Evolutionary conservation across 331 rosid species (phyloP), one percentile per base, ranked within the genome.

Genomic region (Rosa hybrid): DNA sequence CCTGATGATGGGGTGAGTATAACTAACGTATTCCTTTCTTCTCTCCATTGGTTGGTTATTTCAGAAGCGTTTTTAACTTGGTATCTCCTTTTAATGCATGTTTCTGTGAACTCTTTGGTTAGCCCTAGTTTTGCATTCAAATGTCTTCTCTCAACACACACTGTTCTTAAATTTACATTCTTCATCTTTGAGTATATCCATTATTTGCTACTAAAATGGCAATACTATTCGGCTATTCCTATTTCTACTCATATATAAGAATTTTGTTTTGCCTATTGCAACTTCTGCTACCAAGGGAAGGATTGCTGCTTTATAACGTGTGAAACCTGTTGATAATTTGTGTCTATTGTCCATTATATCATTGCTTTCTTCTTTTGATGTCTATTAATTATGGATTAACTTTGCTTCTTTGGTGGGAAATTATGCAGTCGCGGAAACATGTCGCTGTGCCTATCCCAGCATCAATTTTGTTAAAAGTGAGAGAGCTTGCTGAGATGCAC

Each of bases 401-500:
- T 71, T 68, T 72, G 27, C 50, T 67, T 57, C 23, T 72, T 27
- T 16, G 34, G 21, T 65, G 68, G 21, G 77, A 0, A n/a, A 53
- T 75, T 20, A 45, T 80, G 77, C 39, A 96, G 99, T 82, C 91
- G 4, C 91, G 98, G 87, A 96, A 96, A 90, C 90, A 91, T 64
- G 90, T 91, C 41, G 44, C 98, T 0, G 86, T 84, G 23, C 94
- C 98, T 2, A 93, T 96, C 68, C 99, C 99, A 0, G 93, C 91
- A 46, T 45, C 85, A 20, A 90, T 93, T 78, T 83, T 96, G 85
- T 74, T 85, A 9, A 88, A 88, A 38, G 97, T 96, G 62, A 90
- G 99, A 90, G 88, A 96, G 88, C 97, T 96, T 49, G 98, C 99
- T 0, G 91, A 87, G 90, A 80, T 85, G 96, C 94, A 93, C 38